These are phyloP conservation scores for Fragosphaeria purpurea DNA, from an alignment of 2,329 filamentous ascomycete species.

Conservation along the genomic window DNA sequence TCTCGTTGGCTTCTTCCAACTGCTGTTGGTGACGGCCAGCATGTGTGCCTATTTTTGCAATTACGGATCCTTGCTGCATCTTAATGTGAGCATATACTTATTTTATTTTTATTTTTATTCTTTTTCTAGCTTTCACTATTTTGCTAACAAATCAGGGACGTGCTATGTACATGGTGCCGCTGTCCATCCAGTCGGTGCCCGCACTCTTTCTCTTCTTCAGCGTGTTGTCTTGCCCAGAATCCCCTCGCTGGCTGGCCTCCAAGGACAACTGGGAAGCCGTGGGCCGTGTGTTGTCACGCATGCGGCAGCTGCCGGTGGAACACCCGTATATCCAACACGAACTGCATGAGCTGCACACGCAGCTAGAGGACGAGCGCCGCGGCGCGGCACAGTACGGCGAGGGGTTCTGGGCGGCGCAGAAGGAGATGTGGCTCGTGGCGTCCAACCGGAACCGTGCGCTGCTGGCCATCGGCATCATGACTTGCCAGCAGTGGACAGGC, in stretches of 20 bases:
- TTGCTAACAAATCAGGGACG: conserved; percentile 19
- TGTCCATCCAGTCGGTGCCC: conserved; percentile 46
- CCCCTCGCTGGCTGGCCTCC: conserved; percentile 48
- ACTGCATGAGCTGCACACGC: conserved; percentile 18
- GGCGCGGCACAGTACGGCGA: conserved; percentile 7
- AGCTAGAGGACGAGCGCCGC: conserved; percentile 19
- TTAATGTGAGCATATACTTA: not conserved
- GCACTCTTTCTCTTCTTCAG: conserved; percentile 40
- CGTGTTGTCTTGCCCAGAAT: conserved; percentile 50
- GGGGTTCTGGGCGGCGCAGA: conserved; percentile 14
- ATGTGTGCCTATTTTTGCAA: conserved; percentile 45
- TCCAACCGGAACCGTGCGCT: conserved; percentile 37
- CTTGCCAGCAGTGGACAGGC: conserved; percentile 40
- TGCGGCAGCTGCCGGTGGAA: conserved; percentile 23
- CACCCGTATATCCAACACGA: conserved; percentile 26
- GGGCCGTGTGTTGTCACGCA: conserved; percentile 18
- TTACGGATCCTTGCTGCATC: conserved; percentile 36
- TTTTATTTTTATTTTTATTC: not conserved
- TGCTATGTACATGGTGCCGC: conserved; percentile 42
- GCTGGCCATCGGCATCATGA: conserved; percentile 37
- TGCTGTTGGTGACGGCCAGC: conserved; percentile 41
- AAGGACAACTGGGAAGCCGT: conserved; percentile 45
- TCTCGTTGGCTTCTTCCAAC: conserved; percentile 49
- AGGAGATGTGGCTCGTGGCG: conserved; percentile 18
- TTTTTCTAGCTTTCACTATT: not conserved